Conservation (phyloP, 148 eudicot species). For the Nepenthes gracilis region DNA sequence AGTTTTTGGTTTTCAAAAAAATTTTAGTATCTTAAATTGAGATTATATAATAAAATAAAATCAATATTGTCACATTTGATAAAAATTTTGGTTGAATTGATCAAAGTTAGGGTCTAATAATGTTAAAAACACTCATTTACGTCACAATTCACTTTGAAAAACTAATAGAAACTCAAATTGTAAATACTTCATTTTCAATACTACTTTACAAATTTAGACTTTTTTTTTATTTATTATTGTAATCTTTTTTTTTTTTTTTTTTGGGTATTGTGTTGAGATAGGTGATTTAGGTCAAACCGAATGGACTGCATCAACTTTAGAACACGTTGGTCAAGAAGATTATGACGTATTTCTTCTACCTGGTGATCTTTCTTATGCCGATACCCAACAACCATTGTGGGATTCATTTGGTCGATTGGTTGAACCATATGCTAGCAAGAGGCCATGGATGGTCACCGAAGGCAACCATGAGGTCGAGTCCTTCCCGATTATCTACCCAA, state of each 20-base stretch:
- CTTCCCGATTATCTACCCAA: slow-evolving; percentile 31
- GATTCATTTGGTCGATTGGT: slow-evolving; percentile 72
- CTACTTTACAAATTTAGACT: neutral
- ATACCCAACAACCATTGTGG: slow-evolving; percentile 64
- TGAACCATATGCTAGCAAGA: slow-evolving; percentile 51
- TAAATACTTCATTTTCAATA: too few species aligned
- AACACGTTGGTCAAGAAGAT: slow-evolving; percentile 32
- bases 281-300: slow-evolving; percentile 83
- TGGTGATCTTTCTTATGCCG: slow-evolving; percentile 69
- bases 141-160: too few species aligned
- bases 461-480: slow-evolving; percentile 72
- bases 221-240: neutral
- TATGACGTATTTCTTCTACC: slow-evolving; percentile 63
- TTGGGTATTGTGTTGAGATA: slow-evolving; percentile 3
- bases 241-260: too few species aligned
- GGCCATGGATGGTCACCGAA: slow-evolving; percentile 78
- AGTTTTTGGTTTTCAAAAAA: too few species aligned
- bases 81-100: too few species aligned
- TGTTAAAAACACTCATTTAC: too few species aligned
- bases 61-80: too few species aligned
- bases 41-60: too few species aligned
- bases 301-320: slow-evolving; percentile 63
- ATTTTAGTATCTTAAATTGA: too few species aligned
- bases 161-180: too few species aligned
- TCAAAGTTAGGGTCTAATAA: too few species aligned